These are phyloP conservation scores for Lachancea fermentati DNA, from an alignment of 805 yeast genomes.

Conservation along the genomic window DNA sequence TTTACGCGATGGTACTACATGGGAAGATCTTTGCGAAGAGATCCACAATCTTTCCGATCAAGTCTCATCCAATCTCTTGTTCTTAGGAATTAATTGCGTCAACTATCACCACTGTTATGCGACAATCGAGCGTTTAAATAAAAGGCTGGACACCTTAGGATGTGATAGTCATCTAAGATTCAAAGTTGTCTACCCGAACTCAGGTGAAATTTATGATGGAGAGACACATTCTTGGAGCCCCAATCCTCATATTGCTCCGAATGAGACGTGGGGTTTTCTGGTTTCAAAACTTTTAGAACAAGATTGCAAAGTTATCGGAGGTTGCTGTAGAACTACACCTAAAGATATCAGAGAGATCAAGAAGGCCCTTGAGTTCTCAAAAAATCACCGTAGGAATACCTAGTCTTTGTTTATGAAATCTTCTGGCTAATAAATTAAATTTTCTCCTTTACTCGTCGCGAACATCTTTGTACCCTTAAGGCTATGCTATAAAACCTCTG, in stretches of 20 bases:
- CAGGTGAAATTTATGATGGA: conserved; percentile 61
- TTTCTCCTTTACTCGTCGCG: no score
- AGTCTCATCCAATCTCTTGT: not conserved
- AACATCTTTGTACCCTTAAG: no score
- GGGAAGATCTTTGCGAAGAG: not conserved
- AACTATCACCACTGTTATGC: conserved; percentile 1
- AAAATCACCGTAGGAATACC: not conserved
- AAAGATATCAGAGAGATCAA: conserved; percentile 25
- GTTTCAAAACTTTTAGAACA: conserved; percentile 37
- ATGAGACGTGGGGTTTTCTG: conserved; percentile 34
- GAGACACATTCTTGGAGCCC: conserved; percentile 38
- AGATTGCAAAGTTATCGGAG: conserved; percentile 55
- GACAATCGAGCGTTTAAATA: conserved; percentile 1
- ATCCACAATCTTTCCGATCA: not conserved
- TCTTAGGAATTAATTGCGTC: conserved; percentile 6
- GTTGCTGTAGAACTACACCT: conserved; percentile 71
- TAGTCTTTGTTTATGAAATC: no score
- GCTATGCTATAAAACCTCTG: no score
- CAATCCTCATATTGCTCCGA: conserved; percentile 18
- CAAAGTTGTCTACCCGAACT: conserved; percentile 52
- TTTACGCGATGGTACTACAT: conserved; percentile 44
- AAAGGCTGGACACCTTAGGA: not conserved
- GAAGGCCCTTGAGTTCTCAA: not conserved
- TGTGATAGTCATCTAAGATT: not conserved
- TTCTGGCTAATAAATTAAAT: no score